Conservation (phyloP, 176 grass and related monocot species). For the Areca catechu region DNA sequence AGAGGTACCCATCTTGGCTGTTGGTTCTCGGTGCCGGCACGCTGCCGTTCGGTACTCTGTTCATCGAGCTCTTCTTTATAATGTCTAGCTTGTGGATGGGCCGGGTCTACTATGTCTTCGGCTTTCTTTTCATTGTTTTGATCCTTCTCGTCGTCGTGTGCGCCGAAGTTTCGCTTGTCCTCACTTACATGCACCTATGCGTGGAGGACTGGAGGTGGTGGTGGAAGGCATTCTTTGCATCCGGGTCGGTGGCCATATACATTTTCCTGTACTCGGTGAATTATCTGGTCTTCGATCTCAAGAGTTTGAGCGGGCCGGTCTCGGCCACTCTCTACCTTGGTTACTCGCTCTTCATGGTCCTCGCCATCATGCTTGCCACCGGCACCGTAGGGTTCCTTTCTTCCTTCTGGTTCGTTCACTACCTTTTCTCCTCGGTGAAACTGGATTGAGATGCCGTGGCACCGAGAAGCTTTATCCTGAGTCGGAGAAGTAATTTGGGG, state of each 20-base stretch:
- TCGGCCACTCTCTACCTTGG: conserved; percentile 54
- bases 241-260: conserved; percentile 55
- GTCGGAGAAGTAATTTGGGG: too few relatives aligned
- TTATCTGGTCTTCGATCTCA: conserved; percentile 66
- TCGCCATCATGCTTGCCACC: conserved; percentile 65
- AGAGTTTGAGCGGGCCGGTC: conserved; percentile 55
- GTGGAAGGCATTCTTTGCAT: conserved; percentile 69
- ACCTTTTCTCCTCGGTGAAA: conserved; percentile 67
- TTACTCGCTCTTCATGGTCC: conserved; percentile 65
- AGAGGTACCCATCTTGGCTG: conserved; percentile 46
- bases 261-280: conserved; percentile 45
- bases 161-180: conserved; percentile 52
- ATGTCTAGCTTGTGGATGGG: conserved; percentile 71
- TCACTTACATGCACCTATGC: conserved; percentile 52
- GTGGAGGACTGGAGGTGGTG: conserved; percentile 68
- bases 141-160: conserved; percentile 49
- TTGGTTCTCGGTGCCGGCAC: conserved; percentile 37
- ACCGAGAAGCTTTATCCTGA: too few relatives aligned
- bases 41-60: conserved; percentile 54
- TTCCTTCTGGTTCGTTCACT: conserved; percentile 51
- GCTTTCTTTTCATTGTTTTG: conserved; percentile 55
- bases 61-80: conserved; percentile 84
- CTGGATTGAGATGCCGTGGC: conserved; percentile 33
- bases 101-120: conserved; percentile 60
- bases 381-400: conserved; percentile 53